Evolutionary conservation across 371 early-diverging fungal genomes (phyloP).

Genomic region (Batkoa obscura): DNA sequence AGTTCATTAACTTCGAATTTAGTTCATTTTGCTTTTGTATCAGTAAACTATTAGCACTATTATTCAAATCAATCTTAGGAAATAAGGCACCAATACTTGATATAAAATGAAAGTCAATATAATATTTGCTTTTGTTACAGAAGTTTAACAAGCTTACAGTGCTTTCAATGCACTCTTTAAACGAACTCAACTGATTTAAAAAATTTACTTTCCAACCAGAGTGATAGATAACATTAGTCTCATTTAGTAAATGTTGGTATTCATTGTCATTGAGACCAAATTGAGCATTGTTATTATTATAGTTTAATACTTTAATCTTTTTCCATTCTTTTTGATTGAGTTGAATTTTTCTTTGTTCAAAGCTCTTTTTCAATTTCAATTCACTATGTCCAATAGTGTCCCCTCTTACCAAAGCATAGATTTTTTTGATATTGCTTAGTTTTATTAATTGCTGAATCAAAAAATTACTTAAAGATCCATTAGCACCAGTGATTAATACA

Average conservation of each 20-base stretch:
- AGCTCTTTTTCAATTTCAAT: neutral
- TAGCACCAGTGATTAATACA: neutral
- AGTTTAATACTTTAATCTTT: neutral
- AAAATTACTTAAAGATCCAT: neutral
- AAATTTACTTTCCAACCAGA: constrained; percentile 7
- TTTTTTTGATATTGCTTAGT: neutral
- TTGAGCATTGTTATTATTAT: neutral
- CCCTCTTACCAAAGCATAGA: neutral
- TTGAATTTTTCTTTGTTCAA: too few species aligned
- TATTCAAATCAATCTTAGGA: neutral
- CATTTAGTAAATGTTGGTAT: neutral
- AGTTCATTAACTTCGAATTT: neutral
- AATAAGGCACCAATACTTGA: constrained; percentile 5
- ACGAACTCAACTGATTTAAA: neutral
- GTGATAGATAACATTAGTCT: constrained; percentile 3
- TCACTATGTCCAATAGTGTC: neutral
- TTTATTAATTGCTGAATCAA: neutral
- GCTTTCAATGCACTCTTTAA: neutral
- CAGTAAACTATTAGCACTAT: neutral
- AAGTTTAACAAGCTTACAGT: neutral
- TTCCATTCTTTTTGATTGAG: neutral
- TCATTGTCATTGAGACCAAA: neutral
- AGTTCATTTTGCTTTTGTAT: constrained; percentile 7
- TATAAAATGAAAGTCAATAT: neutral
- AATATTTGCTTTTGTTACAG: neutral